Conservation (phyloP, 2,329 filamentous ascomycete species). For the Ophiognomonia clavigignenti-juglandacearum region DNA sequence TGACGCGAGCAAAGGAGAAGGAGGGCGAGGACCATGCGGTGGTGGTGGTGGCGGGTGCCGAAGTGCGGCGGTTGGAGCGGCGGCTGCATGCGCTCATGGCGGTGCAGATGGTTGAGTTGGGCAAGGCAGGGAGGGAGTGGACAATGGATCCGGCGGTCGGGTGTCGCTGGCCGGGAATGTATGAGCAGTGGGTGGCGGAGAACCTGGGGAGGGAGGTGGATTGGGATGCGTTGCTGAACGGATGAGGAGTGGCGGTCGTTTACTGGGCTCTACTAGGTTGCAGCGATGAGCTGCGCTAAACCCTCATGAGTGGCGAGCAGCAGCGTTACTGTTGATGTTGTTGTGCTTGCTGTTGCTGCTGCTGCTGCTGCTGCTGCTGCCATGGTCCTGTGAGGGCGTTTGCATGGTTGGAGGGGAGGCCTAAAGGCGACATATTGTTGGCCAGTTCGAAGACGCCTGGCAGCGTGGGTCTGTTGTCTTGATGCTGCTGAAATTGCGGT, state of each 20-base stretch:
- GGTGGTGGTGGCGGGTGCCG: slow-evolving; percentile 30
- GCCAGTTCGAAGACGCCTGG: slow-evolving; percentile 14
- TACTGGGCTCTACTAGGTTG: neutral
- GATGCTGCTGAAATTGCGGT: slow-evolving; percentile 1
- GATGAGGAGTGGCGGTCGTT: neutral
- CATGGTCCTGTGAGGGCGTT: slow-evolving; percentile 7
- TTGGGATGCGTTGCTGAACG: slow-evolving; percentile 11
- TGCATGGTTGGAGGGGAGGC: slow-evolving; percentile 9
- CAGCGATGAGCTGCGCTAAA: too few species aligned
- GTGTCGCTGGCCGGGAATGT: slow-evolving; percentile 12
- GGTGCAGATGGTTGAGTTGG: slow-evolving; percentile 11
- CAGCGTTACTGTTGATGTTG: too few species aligned
- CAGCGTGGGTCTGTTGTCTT: slow-evolving; percentile 1
- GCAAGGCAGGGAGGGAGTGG: neutral
- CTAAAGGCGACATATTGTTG: slow-evolving; percentile 13
- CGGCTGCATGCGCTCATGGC: slow-evolving; percentile 1
- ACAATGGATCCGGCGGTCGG: slow-evolving; percentile 9
- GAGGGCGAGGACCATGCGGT: too few species aligned
- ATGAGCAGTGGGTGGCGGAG: slow-evolving; percentile 12
- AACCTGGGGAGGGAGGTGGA: slow-evolving; percentile 12
- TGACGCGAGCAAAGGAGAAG: too few species aligned
- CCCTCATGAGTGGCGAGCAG: too few species aligned
- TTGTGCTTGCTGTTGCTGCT: too few species aligned
- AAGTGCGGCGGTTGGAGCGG: slow-evolving; percentile 12
- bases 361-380: slow-evolving; percentile 4